Conservation (phyloP, 371 early-diverging fungal genomes). For the Umbelopsis sp. region DNA sequence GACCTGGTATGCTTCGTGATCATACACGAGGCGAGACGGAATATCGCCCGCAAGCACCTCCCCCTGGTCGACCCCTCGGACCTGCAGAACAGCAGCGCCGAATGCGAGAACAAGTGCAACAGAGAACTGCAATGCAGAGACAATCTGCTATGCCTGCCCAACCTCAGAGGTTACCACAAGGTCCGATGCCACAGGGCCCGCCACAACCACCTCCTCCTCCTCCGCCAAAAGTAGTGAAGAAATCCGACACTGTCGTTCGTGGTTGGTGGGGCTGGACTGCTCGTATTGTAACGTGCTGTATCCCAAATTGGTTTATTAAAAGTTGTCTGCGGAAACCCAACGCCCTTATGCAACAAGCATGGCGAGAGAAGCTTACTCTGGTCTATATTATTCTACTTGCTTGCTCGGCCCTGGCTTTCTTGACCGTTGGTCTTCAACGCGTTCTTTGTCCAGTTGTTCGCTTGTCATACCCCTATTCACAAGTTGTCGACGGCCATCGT, state of each 20-base stretch:
- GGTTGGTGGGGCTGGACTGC: slow-evolving; percentile 60
- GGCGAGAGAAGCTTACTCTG: slow-evolving; percentile 76
- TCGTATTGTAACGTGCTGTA: slow-evolving; percentile 57
- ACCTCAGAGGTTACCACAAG: slow-evolving; percentile 28
- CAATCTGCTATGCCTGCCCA: slow-evolving; percentile 8
- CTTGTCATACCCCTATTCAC: slow-evolving; percentile 26
- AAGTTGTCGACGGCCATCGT: slow-evolving; percentile 27
- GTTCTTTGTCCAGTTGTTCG: slow-evolving; percentile 49
- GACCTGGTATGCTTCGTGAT: slow-evolving; percentile 44
- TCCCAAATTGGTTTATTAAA: slow-evolving; percentile 55
- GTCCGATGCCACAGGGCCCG: slow-evolving; percentile 36
- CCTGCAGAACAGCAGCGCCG: slow-evolving; percentile 23
- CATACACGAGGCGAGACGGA: slow-evolving; percentile 10
- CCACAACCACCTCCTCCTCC: background rate
- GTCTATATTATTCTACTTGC: slow-evolving; percentile 66
- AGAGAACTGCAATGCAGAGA: slow-evolving; percentile 19
- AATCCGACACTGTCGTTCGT: slow-evolving; percentile 52
- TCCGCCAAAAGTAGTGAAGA: slow-evolving; percentile 25
- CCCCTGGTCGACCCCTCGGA: slow-evolving; percentile 5
- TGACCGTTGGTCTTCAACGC: slow-evolving; percentile 64
- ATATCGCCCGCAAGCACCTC: slow-evolving; percentile 15
- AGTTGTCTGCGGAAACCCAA: slow-evolving; percentile 48
- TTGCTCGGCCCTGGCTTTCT: slow-evolving; percentile 61
- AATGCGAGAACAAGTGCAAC: slow-evolving; percentile 50
- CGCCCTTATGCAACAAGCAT: slow-evolving; percentile 62